Evolutionary conservation across 106 monocot genomes (phyloP).

Genomic region (Posidonia australis): DNA sequence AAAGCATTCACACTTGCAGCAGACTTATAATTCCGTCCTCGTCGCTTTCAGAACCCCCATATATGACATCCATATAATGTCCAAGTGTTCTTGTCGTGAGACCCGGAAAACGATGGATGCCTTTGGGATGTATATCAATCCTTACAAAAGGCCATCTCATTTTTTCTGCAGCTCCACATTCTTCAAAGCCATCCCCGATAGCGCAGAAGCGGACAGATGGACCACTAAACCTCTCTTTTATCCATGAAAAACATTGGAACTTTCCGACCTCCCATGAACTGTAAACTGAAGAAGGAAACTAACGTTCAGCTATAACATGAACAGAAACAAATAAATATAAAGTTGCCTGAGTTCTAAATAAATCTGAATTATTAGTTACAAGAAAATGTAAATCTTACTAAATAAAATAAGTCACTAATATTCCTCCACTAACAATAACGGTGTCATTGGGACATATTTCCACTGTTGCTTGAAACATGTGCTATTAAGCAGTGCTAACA

Average conservation of each 20-base stretch:
- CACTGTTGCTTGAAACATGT: no score
- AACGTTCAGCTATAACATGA: neutral
- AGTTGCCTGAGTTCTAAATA: no score
- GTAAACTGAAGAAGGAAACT: constrained; percentile 40
- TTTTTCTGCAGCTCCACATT: constrained; percentile 61
- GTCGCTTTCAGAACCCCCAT: constrained; percentile 16
- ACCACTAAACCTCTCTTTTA: constrained; percentile 50
- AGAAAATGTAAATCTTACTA: no score
- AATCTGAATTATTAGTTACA: no score
- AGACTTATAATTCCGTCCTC: no score
- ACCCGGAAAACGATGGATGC: constrained; percentile 60
- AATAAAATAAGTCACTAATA: no score
- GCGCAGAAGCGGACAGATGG: constrained; percentile 63
- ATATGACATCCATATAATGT: constrained; percentile 55
- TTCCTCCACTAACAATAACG: no score
- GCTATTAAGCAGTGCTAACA: no score
- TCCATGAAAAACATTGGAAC: constrained; percentile 72
- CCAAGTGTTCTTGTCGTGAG: constrained; percentile 39
- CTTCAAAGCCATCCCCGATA: constrained; percentile 85
- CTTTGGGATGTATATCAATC: constrained; percentile 49
- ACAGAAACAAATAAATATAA: no score
- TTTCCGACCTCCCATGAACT: constrained; percentile 96
- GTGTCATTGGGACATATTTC: no score
- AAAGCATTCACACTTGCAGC: no score
- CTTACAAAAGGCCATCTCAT: constrained; percentile 83